phyloP scores from a whole-genome alignment of 2,329 filamentous ascomycete genomes.

The Hypoxylon sp. region DNA sequence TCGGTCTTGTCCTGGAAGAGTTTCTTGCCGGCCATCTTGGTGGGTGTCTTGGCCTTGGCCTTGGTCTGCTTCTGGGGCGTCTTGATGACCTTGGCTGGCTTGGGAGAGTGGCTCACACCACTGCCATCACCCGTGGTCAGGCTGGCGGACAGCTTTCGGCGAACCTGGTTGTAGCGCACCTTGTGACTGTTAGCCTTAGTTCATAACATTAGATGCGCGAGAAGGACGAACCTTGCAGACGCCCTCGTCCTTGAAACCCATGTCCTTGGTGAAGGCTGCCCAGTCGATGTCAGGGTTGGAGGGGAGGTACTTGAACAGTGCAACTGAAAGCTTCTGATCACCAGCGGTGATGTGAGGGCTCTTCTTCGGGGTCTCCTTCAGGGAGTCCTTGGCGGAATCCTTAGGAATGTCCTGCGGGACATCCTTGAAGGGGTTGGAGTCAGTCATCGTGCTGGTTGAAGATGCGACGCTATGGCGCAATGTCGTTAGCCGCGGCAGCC shows the following conservation, averaged over 20 bases:
- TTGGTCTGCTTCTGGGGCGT: neutral
- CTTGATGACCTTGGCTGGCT: slow-evolving; percentile 2
- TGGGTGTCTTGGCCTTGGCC: neutral
- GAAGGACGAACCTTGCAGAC: slow-evolving; percentile 34
- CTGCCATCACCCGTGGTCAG: neutral
- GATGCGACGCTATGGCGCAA: neutral
- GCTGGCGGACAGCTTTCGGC: slow-evolving; percentile 4
- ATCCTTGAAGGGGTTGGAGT: no score
- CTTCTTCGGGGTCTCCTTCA: no score
- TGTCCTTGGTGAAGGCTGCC: slow-evolving; percentile 27
- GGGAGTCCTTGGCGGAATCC: no score
- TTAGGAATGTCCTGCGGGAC: no score
- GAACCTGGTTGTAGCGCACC: slow-evolving; percentile 20
- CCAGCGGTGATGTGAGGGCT: neutral
- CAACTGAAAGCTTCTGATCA: slow-evolving; percentile 34
- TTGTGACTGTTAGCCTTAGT: slow-evolving; percentile 7
- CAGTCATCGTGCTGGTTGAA: neutral
- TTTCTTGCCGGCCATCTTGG: neutral
- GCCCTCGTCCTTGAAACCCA: slow-evolving; percentile 25
- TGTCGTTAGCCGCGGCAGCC: neutral
- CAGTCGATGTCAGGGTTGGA: slow-evolving; percentile 29
- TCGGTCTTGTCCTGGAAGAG: no score
- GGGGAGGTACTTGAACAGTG: slow-evolving; percentile 36
- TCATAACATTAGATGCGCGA: neutral
- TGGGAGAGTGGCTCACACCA: neutral